Conservation (phyloP, 1,284 basidiomycete genomes). For the Pascua guehoae region DNA sequence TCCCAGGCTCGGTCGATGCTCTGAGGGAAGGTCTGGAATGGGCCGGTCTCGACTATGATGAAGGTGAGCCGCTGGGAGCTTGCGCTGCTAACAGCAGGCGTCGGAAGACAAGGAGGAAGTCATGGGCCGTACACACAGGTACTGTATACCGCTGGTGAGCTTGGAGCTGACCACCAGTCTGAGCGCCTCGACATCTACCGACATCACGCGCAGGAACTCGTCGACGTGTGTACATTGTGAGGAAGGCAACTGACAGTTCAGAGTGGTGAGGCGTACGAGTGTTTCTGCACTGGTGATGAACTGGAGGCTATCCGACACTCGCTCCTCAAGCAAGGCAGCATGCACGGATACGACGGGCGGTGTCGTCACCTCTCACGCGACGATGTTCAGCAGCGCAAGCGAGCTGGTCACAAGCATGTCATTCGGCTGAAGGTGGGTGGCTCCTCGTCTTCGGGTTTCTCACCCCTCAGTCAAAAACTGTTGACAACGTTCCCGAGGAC, state of each 20-base stretch:
- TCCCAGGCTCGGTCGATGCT: constrained; percentile 77
- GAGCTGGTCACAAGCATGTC: constrained; percentile 70
- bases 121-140: constrained; percentile 81
- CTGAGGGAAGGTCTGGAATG: constrained; percentile 75
- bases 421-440: constrained; percentile 76
- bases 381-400: constrained; percentile 70
- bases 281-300: constrained; percentile 78
- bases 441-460: not conserved
- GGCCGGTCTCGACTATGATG: constrained; percentile 91
- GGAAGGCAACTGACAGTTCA: constrained; percentile 36
- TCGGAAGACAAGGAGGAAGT: constrained; percentile 62
- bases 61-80: constrained; percentile 56
- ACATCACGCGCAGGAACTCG: constrained; percentile 65
- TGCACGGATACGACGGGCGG: constrained; percentile 75
- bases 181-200: constrained; percentile 82
- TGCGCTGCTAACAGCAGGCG: constrained; percentile 48
- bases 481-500: constrained; percentile 22
- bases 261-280: constrained; percentile 86
- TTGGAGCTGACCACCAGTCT: constrained; percentile 57
- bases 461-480: constrained; percentile 17
- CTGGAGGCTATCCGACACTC: constrained; percentile 64
- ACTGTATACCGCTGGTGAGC: constrained; percentile 4
- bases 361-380: constrained; percentile 81
- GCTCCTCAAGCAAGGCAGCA: constrained; percentile 66
- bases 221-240: constrained; percentile 58